Evolutionary conservation across 352 stramenopile genomes (phyloP), one percentile per base, ranked within the genome.

Genomic region (Globisporangium sylvaticum): DNA sequence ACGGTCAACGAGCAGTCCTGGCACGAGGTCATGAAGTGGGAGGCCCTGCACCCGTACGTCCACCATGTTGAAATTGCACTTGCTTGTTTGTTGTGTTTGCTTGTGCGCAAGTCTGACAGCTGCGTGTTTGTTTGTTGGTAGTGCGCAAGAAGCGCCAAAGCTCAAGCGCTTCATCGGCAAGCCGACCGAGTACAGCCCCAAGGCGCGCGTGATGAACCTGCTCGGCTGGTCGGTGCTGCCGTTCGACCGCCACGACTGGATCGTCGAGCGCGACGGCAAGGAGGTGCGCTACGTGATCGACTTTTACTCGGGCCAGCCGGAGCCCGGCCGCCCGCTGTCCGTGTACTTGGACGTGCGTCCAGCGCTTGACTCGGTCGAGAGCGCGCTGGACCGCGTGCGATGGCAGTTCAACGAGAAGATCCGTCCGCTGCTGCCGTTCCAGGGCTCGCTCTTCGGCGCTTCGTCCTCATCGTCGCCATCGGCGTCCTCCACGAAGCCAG

Each of bases 191-290:
- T 92, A 92, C 60, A 96, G 89, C 62, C 97, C 97, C 54, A 98
- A 98, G 78, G 96, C 97, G 29, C 97, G 88, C 65, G 74, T 98
- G 15, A 84, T 92, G 78, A 95, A 97, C 70, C 74, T 81, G 34
- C 60, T 93, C 48, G 85, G 85, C n/a, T 93, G 83, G 84, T 88
- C 42, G 56, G 98, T 95, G 83, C 90, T 80, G 66, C 97, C 97
- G 6, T 99, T 99, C 73, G 97, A 99, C 79, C 88, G 97, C 37
- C 97, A 99, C 79, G 97, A 99, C 83, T 99, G 97, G 97, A 91
- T 98, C 31, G 88, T 99, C 18, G 85, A 98, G 57, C 83, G 95
- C 60, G 83, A 89, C 53, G 91, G 91, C 58, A 88, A 91, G 58
- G 87, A 98, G 71, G 90, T 98, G 58, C 91, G 97, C 34, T 99